These are phyloP conservation scores for Onygenales sp. DNA, from an alignment of 2,329 filamentous ascomycete genomes.

Conservation along the genomic window DNA sequence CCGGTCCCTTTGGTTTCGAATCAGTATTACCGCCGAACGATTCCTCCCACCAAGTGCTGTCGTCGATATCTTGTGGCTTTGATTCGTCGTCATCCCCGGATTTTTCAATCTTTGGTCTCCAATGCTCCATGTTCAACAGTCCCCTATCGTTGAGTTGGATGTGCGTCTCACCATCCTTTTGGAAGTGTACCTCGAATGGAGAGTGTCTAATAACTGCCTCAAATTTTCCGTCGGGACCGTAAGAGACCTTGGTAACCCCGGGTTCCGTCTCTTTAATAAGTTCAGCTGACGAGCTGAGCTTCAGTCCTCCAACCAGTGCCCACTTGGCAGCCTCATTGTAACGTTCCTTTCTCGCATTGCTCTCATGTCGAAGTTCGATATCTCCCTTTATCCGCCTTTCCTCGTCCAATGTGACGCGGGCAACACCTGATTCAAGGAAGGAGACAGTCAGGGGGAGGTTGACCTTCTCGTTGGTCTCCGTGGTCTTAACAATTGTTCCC, in stretches of 20 bases:
- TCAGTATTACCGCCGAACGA: conserved; percentile 92
- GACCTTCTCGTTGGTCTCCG: conserved; percentile 57
- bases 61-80: conserved; percentile 47
- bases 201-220: conserved; percentile 75
- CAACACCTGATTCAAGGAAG: conserved; percentile 82
- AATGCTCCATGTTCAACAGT: conserved; percentile 87
- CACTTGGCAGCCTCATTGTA: conserved; percentile 88
- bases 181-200: conserved; percentile 80
- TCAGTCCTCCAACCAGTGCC: conserved; percentile 73
- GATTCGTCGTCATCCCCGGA: conserved; percentile 26
- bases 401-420: conserved; percentile 82
- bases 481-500: conserved; percentile 71
- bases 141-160: conserved; percentile 87
- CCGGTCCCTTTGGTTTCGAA: conserved; percentile 85
- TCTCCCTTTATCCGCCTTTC: conserved; percentile 81
- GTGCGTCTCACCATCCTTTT: conserved; percentile 69
- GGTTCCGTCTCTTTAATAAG: conserved; percentile 55
- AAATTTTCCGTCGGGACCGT: conserved; percentile 65
- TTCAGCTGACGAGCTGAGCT: conserved; percentile 61
- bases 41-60: conserved; percentile 98
- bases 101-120: conserved; percentile 74
- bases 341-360: conserved; percentile 76
- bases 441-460: conserved; percentile 74
- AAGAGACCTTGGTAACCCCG: conserved; percentile 63
- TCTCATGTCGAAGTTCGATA: conserved; percentile 77